Percentiles rank a stretch among this genome's conserved stretches.
Conservation (phyloP, 1,284 basidiomycete genomes). For the Apiotrichum laibachii region DNA sequence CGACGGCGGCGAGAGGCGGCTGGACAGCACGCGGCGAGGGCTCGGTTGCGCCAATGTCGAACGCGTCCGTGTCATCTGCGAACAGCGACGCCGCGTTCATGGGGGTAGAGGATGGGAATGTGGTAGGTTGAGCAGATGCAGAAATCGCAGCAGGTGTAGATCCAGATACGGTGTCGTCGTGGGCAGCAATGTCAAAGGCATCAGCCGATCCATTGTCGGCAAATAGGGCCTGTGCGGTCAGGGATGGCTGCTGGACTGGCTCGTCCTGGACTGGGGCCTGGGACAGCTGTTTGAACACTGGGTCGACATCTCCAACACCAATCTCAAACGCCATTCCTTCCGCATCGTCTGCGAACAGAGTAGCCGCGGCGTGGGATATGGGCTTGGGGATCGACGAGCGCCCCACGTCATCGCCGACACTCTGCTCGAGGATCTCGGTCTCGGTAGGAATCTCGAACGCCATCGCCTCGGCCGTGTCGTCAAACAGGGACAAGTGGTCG, state of each 20-base stretch:
- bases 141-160: too few species aligned
- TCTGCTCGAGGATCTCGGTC: not conserved
- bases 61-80: conserved; percentile 4
- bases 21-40: too few species aligned
- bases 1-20: too few species aligned
- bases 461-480: not conserved
- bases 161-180: not conserved
- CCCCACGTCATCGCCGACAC: not conserved
- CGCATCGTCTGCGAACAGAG: conserved; percentile 21
- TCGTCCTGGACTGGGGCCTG: not conserved
- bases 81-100: conserved; percentile 5
- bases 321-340: conserved; percentile 10
- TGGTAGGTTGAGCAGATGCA: not conserved
- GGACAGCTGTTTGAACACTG: not conserved
- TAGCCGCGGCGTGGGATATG: conserved; percentile 8
- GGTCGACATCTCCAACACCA: not conserved
- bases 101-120: not conserved
- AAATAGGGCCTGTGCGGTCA: conserved; percentile 16
- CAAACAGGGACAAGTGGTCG: not conserved
- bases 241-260: not conserved
- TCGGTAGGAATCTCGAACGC: conserved; percentile 7
- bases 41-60: conserved; percentile 17
- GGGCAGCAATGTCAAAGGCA: conserved; percentile 9
- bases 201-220: conserved; percentile 5
- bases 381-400: not conserved